phyloP scores from a whole-genome alignment of 2,329 filamentous ascomycete genomes.

The Dichotomopilus funicola region DNA sequence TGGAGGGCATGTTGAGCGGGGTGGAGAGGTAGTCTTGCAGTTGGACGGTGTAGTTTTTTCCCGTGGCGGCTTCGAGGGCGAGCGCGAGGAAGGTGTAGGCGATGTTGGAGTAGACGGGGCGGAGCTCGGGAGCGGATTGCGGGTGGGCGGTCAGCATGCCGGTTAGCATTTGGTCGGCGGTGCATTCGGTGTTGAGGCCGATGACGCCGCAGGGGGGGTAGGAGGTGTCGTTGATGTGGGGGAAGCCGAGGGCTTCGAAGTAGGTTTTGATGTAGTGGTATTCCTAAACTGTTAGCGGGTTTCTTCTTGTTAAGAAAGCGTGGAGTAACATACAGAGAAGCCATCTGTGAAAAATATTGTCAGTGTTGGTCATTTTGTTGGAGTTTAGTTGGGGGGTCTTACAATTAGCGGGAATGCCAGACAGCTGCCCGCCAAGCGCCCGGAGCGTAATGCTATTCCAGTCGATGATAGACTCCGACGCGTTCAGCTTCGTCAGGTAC shows the following conservation, averaged over 20 bases:
- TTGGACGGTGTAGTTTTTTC: conserved; percentile 3
- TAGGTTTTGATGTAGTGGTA: conserved; percentile 1
- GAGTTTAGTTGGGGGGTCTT: neutral
- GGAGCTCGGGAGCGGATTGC: neutral
- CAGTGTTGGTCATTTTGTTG: neutral
- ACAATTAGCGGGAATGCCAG: conserved; percentile 2
- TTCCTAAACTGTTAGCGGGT: neutral
- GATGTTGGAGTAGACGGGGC: conserved; percentile 4
- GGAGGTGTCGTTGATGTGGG: neutral
- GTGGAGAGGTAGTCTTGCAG: conserved; percentile 10
- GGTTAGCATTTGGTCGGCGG: neutral
- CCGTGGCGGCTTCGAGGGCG: neutral
- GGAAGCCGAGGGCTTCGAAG: conserved; percentile 2
- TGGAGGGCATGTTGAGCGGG: conserved; percentile 18
- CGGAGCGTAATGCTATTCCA: neutral
- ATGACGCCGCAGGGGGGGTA: conserved; percentile 2
- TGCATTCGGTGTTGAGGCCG: neutral
- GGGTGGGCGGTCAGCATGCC: neutral
- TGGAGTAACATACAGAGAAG: neutral
- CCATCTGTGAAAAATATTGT: neutral
- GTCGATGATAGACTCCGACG: neutral
- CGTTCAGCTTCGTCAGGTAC: neutral
- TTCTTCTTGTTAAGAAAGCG: neutral
- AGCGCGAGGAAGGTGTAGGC: neutral
- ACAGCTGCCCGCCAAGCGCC: neutral